Percentiles rank a stretch among this genome's conserved stretches.
phyloP scores from a whole-genome alignment of 352 stramenopile species.

The Pythium chondricola region DNA sequence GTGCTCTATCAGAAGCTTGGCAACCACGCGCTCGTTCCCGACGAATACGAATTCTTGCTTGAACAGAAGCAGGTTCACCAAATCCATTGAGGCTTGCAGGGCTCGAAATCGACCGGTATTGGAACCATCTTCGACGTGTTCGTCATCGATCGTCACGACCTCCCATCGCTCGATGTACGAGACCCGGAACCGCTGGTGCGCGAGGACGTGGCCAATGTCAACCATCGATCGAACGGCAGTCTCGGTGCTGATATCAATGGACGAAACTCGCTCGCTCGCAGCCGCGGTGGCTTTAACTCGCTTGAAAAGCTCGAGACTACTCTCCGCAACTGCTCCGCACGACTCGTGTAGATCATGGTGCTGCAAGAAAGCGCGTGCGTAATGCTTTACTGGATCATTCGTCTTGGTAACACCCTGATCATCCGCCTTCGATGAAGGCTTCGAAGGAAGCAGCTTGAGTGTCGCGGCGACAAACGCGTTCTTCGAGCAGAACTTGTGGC shows the following conservation, averaged over 20 bases:
- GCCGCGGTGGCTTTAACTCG: conserved; percentile 2
- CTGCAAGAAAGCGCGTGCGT: conserved; percentile 8
- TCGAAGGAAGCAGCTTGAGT: background rate
- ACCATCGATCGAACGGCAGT: conserved; percentile 49
- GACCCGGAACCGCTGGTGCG: conserved; percentile 69
- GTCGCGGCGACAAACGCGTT: conserved; percentile 10
- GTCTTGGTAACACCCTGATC: background rate
- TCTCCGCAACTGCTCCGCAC: background rate
- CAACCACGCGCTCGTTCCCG: conserved; percentile 57
- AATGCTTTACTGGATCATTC: conserved; percentile 11
- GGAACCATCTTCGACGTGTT: conserved; percentile 35
- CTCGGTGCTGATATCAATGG: conserved; percentile 47
- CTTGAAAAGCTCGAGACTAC: conserved; percentile 5
- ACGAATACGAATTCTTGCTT: conserved; percentile 83
- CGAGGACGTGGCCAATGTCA: conserved; percentile 45
- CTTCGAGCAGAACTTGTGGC: conserved; percentile 11
- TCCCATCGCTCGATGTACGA: conserved; percentile 78
- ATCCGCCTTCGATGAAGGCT: background rate
- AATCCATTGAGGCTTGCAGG: conserved; percentile 72
- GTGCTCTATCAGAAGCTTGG: conserved; percentile 73
- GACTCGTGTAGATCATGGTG: conserved; percentile 1
- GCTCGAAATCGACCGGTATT: conserved; percentile 36
- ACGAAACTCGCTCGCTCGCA: background rate
- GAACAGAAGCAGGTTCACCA: conserved; percentile 82
- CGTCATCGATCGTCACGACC: conserved; percentile 44